These are phyloP conservation scores for Ophiostoma perfectum DNA, from an alignment of 2,329 filamentous ascomycete species.

Conservation along the genomic window DNA sequence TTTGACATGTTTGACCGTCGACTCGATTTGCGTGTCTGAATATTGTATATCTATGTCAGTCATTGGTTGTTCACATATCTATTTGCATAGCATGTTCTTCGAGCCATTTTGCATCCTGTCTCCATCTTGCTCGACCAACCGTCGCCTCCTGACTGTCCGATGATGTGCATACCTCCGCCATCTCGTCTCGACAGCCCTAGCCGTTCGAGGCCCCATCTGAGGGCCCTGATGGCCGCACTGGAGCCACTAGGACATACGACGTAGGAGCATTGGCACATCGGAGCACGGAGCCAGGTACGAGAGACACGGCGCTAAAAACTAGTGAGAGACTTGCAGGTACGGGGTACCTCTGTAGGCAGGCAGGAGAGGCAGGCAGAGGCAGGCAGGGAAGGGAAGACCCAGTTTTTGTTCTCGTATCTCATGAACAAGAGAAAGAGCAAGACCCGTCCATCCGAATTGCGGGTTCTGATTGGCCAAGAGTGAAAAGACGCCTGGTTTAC, in stretches of 20 bases:
- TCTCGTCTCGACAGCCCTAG: background rate
- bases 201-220: conserved; percentile 5
- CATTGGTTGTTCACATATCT: too few relatives aligned
- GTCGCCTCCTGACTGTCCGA: background rate
- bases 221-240: conserved; percentile 7
- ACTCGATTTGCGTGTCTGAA: too few relatives aligned
- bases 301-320: conserved; percentile 4
- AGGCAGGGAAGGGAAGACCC: background rate
- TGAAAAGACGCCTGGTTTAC: background rate
- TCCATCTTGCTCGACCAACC: background rate
- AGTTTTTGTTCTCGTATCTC: background rate
- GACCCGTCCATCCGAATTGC: background rate
- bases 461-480: background rate
- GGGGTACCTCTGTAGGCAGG: background rate
- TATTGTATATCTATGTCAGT: too few relatives aligned
- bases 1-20: too few relatives aligned
- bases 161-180: background rate
- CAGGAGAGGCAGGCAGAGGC: too few relatives aligned
- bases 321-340: conserved; percentile 2
- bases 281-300: conserved; percentile 8
- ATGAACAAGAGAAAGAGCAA: background rate
- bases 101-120: background rate
- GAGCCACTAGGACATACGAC: background rate
- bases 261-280: background rate
- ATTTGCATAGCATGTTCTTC: too few relatives aligned